Evolutionary conservation across 805 yeast species (phyloP).

Genomic region (Ogataea polymorpha): DNA sequence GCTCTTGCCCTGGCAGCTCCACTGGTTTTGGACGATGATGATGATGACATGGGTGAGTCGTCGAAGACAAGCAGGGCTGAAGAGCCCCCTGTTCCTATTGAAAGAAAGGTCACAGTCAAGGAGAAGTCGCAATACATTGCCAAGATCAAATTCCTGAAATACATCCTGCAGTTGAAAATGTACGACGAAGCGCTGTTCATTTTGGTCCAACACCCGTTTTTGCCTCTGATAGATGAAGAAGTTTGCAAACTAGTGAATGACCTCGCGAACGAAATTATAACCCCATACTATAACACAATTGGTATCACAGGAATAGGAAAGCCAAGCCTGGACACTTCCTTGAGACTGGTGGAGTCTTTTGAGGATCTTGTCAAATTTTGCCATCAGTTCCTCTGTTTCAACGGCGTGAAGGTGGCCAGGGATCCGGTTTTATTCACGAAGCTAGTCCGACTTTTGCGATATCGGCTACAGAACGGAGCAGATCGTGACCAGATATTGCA

Average conservation of each 20-base stretch:
- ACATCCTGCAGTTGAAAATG: constrained; percentile 56
- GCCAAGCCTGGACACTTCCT: constrained; percentile 22
- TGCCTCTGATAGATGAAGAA: constrained; percentile 52
- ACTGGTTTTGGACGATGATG: constrained; percentile 62
- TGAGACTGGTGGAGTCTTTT: constrained; percentile 37
- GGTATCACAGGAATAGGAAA: constrained; percentile 10
- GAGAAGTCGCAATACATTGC: constrained; percentile 23
- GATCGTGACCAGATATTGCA: constrained; percentile 47
- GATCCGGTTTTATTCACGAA: constrained; percentile 49
- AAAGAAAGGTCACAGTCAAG: constrained; percentile 9
- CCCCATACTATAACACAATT: constrained; percentile 40
- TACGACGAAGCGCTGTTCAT: constrained; percentile 60
- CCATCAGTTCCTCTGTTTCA: constrained; percentile 45
- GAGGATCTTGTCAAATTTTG: constrained; percentile 44
- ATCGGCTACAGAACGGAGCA: constrained; percentile 33
- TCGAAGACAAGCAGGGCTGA: constrained; percentile 6
- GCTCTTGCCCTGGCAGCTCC: constrained; percentile 91
- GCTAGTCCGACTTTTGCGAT: constrained; percentile 56
- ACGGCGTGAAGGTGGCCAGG: constrained; percentile 53
- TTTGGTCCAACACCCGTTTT: constrained; percentile 57
- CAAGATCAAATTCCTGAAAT: constrained; percentile 48
- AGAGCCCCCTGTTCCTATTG: not conserved
- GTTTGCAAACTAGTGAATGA: constrained; percentile 47
- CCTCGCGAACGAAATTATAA: constrained; percentile 45
- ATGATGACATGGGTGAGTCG: constrained; percentile 19